Conservation (phyloP, 768 basidiomycete species). For the Mycena belliarum region DNA sequence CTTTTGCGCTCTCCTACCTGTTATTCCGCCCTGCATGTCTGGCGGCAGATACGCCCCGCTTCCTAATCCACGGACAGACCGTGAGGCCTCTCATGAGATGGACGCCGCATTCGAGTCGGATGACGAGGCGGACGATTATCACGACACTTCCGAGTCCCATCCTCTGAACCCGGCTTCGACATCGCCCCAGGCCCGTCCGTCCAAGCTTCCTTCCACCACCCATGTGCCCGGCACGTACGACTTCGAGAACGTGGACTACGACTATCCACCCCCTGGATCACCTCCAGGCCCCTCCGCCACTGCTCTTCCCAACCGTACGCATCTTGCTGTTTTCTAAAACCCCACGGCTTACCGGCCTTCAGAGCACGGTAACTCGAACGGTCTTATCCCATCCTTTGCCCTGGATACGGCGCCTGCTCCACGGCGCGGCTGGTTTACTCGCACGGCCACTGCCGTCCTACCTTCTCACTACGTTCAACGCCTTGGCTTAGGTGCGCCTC, state of each 20-base stretch:
- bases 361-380: constrained; percentile 73
- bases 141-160: constrained; percentile 47
- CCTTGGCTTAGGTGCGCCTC: constrained; percentile 41
- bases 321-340: neutral
- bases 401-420: constrained; percentile 34
- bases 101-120: constrained; percentile 87
- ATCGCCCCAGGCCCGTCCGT: constrained; percentile 28
- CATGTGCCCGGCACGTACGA: constrained; percentile 58
- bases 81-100: constrained; percentile 60
- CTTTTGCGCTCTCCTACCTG: constrained; percentile 3
- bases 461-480: constrained; percentile 52
- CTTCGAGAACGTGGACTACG: constrained; percentile 81
- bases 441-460: constrained; percentile 56
- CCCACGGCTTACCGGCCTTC: neutral
- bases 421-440: constrained; percentile 52
- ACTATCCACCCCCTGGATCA: constrained; percentile 80
- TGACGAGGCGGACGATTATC: constrained; percentile 63
- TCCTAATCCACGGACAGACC: constrained; percentile 55
- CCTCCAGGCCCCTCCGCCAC: constrained; percentile 65
- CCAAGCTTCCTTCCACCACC: constrained; percentile 25
- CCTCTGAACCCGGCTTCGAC: constrained; percentile 49
- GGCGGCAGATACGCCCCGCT: constrained; percentile 72
- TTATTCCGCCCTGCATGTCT: constrained; percentile 35
- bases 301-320: constrained; percentile 60
- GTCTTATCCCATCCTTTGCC: constrained; percentile 56